These are phyloP conservation scores for Paulownia fortunei DNA, from an alignment of 257 asterid species.

Conservation along the genomic window DNA sequence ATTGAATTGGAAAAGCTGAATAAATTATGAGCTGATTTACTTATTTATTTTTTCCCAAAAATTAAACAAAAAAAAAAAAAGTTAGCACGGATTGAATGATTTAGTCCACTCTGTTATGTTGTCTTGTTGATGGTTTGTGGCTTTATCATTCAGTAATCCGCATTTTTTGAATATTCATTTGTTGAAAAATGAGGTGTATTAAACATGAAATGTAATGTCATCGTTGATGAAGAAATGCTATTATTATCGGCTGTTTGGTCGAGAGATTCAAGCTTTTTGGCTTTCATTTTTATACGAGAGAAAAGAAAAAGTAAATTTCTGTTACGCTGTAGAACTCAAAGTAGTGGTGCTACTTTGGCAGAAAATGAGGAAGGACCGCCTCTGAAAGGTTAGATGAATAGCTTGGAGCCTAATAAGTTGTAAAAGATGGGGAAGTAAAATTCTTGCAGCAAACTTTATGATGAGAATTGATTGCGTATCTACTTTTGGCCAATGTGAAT, in stretches of 20 bases:
- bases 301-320: too few species aligned
- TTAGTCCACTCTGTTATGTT: background rate
- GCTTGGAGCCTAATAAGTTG: background rate
- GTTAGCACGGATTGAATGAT: background rate
- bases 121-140: background rate
- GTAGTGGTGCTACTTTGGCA: too few species aligned
- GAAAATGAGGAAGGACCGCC: background rate
- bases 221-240: background rate
- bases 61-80: too few species aligned
- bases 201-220: background rate
- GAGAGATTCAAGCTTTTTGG: too few species aligned
- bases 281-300: too few species aligned
- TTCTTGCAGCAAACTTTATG: background rate
- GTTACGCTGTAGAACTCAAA: too few species aligned
- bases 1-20: background rate
- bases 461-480: background rate
- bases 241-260: too few species aligned
- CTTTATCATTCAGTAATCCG: background rate
- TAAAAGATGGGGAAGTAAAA: background rate
- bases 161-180: background rate
- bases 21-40: too few species aligned
- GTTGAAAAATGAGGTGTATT: background rate
- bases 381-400: background rate
- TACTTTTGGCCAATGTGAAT: background rate
- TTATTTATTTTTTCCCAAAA: too few species aligned